Evolutionary conservation across 768 basidiomycete genomes (phyloP).

Genomic region (Lentinula aciculospora): DNA sequence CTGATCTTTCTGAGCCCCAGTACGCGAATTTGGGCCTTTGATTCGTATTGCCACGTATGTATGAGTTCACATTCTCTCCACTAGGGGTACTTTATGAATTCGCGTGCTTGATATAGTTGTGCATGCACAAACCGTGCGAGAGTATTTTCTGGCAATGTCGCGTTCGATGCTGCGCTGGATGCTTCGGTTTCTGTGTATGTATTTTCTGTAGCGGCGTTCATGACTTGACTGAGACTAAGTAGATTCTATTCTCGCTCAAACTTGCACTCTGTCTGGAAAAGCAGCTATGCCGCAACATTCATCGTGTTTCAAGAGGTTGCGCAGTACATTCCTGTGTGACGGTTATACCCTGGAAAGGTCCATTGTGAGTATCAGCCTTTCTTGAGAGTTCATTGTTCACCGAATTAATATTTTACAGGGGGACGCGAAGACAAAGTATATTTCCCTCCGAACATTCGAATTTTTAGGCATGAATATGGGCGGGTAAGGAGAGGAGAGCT

Average conservation of each 20-base stretch:
- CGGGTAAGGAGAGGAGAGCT: background rate
- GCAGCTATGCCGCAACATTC: constrained; percentile 5
- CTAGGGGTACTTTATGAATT: background rate
- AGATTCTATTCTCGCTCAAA: constrained; percentile 3
- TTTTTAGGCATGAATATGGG: background rate
- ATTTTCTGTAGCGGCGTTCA: background rate
- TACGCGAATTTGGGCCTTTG: constrained; percentile 42
- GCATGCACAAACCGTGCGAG: constrained; percentile 21
- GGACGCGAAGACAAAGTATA: constrained; percentile 4
- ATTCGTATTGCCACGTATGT: constrained; percentile 36
- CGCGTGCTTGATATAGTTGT: constrained; percentile 20
- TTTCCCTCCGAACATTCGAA: background rate
- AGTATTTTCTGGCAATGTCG: constrained; percentile 31
- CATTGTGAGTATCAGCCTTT: background rate
- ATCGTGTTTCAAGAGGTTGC: background rate
- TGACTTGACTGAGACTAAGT: too few species aligned
- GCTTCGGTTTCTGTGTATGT: constrained; percentile 26
- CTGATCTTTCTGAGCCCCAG: constrained; percentile 37
- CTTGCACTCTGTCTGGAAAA: constrained; percentile 4
- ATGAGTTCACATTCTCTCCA: background rate
- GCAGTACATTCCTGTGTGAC: constrained; percentile 3
- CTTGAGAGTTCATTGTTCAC: too few species aligned
- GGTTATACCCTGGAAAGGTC: constrained; percentile 1
- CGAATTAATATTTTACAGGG: too few species aligned
- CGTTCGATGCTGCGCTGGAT: constrained; percentile 29